These are phyloP conservation scores for Coix lacrymajobi DNA, from an alignment of 176 grass and related monocot species.

Conservation along the genomic window DNA sequence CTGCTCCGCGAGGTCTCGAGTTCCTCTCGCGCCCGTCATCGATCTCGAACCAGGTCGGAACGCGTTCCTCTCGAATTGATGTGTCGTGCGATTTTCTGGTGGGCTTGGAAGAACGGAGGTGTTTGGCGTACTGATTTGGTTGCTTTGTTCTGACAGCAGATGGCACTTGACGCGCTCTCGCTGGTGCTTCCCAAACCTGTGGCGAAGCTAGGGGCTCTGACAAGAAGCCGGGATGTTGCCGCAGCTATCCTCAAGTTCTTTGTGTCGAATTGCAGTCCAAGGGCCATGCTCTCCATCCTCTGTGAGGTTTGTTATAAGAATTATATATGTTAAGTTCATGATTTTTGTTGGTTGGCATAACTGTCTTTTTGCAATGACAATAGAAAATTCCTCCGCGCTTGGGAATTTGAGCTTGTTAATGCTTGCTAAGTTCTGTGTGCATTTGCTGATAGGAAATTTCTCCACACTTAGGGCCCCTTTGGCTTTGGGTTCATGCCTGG, in stretches of 20 bases:
- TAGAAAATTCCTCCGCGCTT: not conserved
- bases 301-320: slow-evolving; percentile 45
- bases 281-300: slow-evolving; percentile 69
- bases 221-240: slow-evolving; percentile 25
- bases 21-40: slow-evolving; percentile 37
- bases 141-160: slow-evolving; percentile 15
- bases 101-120: not conserved
- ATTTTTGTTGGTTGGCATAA: not conserved
- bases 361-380: not conserved
- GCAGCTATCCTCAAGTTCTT: slow-evolving; percentile 31
- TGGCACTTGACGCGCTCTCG: slow-evolving; percentile 54
- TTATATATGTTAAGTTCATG: not conserved
- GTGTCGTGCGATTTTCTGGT: not conserved
- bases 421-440: not conserved
- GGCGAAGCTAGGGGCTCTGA: slow-evolving; percentile 37
- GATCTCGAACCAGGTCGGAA: slow-evolving; percentile 48
- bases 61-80: not conserved
- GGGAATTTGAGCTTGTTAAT: not conserved
- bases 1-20: slow-evolving; percentile 43
- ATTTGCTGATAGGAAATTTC: not conserved
- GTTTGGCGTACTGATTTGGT: not conserved
- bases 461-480: not conserved
- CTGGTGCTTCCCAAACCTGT: slow-evolving; percentile 55
- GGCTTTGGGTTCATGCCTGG: not conserved
- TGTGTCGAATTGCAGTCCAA: slow-evolving; percentile 42